A percentile compares a stretch with the other conserved stretches of the same genome.
Evolutionary conservation across 257 asterid species (phyloP).

Genomic region (Solanum etuberosum): DNA sequence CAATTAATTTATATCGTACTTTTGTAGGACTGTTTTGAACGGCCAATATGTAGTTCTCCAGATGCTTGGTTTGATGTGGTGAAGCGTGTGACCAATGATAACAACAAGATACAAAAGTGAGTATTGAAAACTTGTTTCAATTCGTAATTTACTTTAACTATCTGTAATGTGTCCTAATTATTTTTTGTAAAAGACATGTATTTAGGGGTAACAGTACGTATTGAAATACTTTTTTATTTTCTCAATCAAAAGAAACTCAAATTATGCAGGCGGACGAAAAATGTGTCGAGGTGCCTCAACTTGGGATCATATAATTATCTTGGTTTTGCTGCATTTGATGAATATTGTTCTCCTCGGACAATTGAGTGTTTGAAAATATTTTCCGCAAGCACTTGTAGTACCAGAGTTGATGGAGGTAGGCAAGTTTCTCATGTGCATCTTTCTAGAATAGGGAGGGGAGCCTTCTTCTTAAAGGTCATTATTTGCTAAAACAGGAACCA

Average conservation of each 20-base stretch:
- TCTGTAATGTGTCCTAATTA: background rate
- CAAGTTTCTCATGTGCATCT: background rate
- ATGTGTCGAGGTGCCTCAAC: background rate
- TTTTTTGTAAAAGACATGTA: background rate
- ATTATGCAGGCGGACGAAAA: background rate
- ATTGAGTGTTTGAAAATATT: slow-evolving; percentile 55
- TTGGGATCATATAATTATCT: background rate
- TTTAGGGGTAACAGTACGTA: background rate
- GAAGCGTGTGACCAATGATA: slow-evolving; percentile 81
- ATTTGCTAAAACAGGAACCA: slow-evolving; percentile 45
- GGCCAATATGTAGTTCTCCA: slow-evolving; percentile 93
- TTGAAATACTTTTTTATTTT: background rate
- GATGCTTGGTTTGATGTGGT: slow-evolving; percentile 99
- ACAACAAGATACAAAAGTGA: slow-evolving; percentile 80
- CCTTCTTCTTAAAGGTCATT: background rate
- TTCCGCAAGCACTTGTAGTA: slow-evolving; percentile 85
- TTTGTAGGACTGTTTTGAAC: slow-evolving; percentile 85
- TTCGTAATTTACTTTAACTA: background rate
- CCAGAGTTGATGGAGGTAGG: slow-evolving; percentile 91
- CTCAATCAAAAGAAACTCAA: background rate
- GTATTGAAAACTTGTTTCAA: slow-evolving; percentile 1
- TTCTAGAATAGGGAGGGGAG: background rate
- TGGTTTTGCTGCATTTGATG: background rate
- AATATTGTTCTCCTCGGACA: background rate
- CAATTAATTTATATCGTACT: background rate